phyloP scores from a whole-genome alignment of 257 asterid species.

The Plantago major region DNA sequence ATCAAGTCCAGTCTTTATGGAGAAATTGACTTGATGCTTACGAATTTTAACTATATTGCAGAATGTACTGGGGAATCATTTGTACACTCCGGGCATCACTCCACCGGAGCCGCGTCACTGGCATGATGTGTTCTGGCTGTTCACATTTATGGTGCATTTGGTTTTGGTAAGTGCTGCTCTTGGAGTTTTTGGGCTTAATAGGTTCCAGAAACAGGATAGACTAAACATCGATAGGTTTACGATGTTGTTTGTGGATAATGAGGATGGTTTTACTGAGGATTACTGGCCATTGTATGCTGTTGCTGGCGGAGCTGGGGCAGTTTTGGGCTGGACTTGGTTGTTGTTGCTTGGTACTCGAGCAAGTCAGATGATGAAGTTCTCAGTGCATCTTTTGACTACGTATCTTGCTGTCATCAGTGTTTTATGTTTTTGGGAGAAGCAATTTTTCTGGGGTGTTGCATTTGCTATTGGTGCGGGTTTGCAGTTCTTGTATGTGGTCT shows the following conservation, averaged over 20 bases:
- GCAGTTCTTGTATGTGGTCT: slow-evolving; percentile 87
- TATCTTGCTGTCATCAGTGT: slow-evolving; percentile 95
- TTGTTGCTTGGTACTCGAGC: slow-evolving; percentile 75
- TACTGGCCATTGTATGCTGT: slow-evolving; percentile 83
- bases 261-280: slow-evolving; percentile 86
- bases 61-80: slow-evolving; percentile 48
- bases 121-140: slow-evolving; percentile 91
- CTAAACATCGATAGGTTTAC: slow-evolving; percentile 82
- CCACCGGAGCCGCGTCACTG: slow-evolving; percentile 63
- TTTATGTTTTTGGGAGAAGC: slow-evolving; percentile 79
- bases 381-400: slow-evolving; percentile 86
- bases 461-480: slow-evolving; percentile 84
- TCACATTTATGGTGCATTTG: slow-evolving; percentile 63
- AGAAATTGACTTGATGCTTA: neutral
- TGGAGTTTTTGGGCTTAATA: slow-evolving; percentile 78
- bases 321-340: slow-evolving; percentile 87
- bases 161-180: slow-evolving; percentile 69
- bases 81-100: slow-evolving; percentile 41
- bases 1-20: neutral
- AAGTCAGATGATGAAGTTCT: slow-evolving; percentile 75
- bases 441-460: slow-evolving; percentile 87
- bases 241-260: slow-evolving; percentile 68
- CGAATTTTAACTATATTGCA: slow-evolving; percentile 34
- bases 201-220: slow-evolving; percentile 78
- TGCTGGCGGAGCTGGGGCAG: slow-evolving; percentile 74